Evolutionary conservation across 129 eudicot genomes (phyloP).

Genomic region (Pulicaria dysenterica): DNA sequence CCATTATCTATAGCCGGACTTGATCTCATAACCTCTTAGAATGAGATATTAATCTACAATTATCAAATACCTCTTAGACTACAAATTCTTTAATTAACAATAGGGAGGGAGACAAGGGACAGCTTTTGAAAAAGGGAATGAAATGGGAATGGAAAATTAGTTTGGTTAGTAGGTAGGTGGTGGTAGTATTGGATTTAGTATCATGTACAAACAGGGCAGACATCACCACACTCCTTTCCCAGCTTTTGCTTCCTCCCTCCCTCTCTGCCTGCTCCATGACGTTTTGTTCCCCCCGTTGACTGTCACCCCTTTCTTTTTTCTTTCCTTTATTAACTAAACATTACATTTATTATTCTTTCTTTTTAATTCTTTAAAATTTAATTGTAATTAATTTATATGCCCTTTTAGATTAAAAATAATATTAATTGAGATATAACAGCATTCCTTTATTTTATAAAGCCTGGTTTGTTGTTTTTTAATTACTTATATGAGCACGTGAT

Average conservation of each 20-base stretch:
- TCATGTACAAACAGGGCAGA: constrained; percentile 24
- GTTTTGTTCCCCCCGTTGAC: constrained; percentile 40
- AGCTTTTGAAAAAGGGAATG: constrained; percentile 29
- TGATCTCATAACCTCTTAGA: too few relatives aligned
- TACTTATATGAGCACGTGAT: neutral
- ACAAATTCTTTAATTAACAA: too few relatives aligned
- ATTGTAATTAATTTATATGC: too few relatives aligned
- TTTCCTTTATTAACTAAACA: constrained; percentile 22
- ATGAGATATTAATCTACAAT: too few relatives aligned
- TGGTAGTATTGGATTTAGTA: constrained; percentile 6
- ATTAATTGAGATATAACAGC: too few relatives aligned
- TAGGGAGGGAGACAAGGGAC: constrained; percentile 26
- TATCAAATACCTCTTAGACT: too few relatives aligned
- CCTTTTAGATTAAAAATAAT: too few relatives aligned
- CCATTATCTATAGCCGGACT: too few relatives aligned
- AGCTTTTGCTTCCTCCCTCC: constrained; percentile 32
- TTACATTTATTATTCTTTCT: neutral
- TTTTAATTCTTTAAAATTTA: neutral
- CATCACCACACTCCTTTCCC: constrained; percentile 34
- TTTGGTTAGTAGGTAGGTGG: constrained; percentile 10
- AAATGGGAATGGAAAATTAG: neutral
- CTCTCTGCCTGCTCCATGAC: constrained; percentile 17
- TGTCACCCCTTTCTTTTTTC: constrained; percentile 12
- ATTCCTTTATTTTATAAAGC: too few relatives aligned
- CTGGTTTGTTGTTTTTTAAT: too few relatives aligned